Base-by-base conservation (phyloP, 345 rosid species). In the Erucastrum elatum region DNA sequence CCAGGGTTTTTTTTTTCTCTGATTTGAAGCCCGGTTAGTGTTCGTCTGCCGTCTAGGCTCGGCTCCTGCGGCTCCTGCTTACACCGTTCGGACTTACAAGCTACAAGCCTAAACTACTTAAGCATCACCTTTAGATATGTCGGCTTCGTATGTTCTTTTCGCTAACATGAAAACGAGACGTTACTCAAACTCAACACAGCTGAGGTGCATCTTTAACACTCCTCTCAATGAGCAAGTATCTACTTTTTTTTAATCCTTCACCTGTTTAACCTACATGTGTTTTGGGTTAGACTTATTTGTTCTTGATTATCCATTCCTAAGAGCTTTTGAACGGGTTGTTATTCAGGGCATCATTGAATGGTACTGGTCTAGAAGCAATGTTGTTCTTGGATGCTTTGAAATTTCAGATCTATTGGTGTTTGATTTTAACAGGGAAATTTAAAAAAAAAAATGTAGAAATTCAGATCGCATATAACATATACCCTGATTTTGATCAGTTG, bases 321-420 rank as follows among this genome's bases (percentile, higher is more conserved):
- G 61, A 66, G 34, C 70, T 75, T 51, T 75, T 44, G 46, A 15
- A 2, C 68, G 6, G 8, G 6, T 58, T 61, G 65, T 61, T 8
- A 44, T 44, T 44, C 53, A 44, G 5, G 15, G 53, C n/a, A 44
- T 44, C 5, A 12, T 11, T 13, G 3, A 11, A 11, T 46, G 53
- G 15, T 8, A 46, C 16, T 46, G 53, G 53, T 46, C 53, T 46
- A 46, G 53, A 15, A 46, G 15, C 53, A 46, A 46, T 46, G 53
- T 11, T 46, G 53, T 46, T 46, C 53, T 46, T 46, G 53, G n/a
- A 3, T 46, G 53, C 53, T 11, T 46, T 46, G 3, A 5, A 46
- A 46, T 12, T 46, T 46, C 15, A 46, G 5, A 46, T 46, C 53
- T 41, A 41, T 13, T 11, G 53, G 9, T 33, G 37, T 33, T 33